These are phyloP conservation scores for Rutstroemia sydowiana DNA, from an alignment of 2,329 filamentous ascomycete species.

Conservation along the genomic window DNA sequence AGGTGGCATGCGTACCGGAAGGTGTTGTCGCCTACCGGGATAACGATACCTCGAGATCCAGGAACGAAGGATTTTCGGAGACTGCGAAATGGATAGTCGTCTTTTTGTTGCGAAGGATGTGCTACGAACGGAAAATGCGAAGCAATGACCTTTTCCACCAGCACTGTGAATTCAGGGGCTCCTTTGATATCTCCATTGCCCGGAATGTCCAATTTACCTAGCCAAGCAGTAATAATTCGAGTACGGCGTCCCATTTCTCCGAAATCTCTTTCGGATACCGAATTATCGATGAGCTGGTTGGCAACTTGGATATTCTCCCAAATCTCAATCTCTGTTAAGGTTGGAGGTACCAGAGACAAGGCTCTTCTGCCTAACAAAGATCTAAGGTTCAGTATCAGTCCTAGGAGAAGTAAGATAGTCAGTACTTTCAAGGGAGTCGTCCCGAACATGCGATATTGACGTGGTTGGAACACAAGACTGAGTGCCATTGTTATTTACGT, in stretches of 20 bases:
- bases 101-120: no score
- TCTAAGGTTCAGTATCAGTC: no score
- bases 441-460: no score
- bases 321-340: neutral
- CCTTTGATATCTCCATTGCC: neutral
- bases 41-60: neutral
- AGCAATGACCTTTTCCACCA: neutral
- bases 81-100: neutral
- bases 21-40: neutral
- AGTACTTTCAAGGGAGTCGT: no score
- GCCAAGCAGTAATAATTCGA: neutral
- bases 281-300: neutral
- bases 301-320: neutral
- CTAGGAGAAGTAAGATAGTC: no score
- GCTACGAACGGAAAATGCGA: neutral
- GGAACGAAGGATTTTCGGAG: neutral
- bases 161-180: neutral
- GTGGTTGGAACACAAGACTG: no score
- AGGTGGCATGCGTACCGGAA: constrained; percentile 3
- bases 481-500: no score
- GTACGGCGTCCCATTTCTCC: neutral
- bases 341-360: no score
- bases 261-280: neutral
- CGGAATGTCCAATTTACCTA: neutral
- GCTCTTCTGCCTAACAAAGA: no score